Evolutionary conservation across 2,329 filamentous ascomycete species (phyloP), one percentile per base, ranked within the genome.

Genomic region (Aspergillus melleus): DNA sequence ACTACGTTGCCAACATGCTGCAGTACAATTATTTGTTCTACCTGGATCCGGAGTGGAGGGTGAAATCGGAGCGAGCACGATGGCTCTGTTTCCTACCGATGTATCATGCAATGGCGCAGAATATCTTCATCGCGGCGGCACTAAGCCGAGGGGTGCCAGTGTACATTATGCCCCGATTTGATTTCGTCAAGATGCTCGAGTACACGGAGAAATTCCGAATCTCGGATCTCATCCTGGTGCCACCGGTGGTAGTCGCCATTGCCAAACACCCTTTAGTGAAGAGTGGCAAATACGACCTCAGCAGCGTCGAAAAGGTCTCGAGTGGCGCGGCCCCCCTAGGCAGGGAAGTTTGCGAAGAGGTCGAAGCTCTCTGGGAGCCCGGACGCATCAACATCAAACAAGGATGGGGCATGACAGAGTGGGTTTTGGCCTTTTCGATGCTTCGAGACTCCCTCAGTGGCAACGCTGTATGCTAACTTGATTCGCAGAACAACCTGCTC

Each of bases 321-420:
- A 85, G 80, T 54, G 91, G 91, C 36, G 90, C 90, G 1, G 91
- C 91, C 6, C 90, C 91, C 1, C 76, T 91, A 54, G 72, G 72
- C 10, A 60, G 71, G 55, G 72, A 89, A 61, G 77, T 86, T 3
- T 80, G 78, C 57, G 78, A 80, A 11, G 86, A 88, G 64, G 83
- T 86, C 10, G 82, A 89, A 70, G 81, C 77, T 59, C 69, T 87
- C 58, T 87, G 86, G 80, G 74, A 77, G 1, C 63, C 70, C 64
- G 77, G 80, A 14, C 69, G 74, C 22, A 74, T 86, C 24, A 83
- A 83, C 65, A 70, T 88, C 29, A 84, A 82, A 70, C 91, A 94
- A 74, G 91, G 90, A 4, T 96, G 90, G 89, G 92, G 92, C 5
- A 94, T 96, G 91, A 95, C 91, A 1, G 91, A 95, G 76, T 80